These are phyloP conservation scores for Ceriops tagal DNA, from an alignment of 345 rosid genomes.

Conservation along the genomic window DNA sequence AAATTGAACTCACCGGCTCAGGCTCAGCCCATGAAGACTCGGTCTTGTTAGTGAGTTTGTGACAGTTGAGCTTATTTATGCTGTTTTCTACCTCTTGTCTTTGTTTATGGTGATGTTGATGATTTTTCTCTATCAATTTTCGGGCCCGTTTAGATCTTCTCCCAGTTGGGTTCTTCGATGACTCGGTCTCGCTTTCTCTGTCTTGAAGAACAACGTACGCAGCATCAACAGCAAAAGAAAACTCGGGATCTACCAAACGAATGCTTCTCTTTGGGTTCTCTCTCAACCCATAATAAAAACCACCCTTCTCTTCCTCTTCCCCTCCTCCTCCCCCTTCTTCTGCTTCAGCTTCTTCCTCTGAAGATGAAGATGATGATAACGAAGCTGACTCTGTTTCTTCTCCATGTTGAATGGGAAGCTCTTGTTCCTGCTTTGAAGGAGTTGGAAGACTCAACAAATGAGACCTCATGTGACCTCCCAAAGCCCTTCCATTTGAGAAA, in stretches of 20 bases:
- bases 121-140: constrained; percentile 23
- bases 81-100: constrained; percentile 24
- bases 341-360: constrained; percentile 44
- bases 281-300: constrained; percentile 39
- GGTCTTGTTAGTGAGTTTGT: constrained; percentile 3
- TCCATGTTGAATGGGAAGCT: constrained; percentile 35
- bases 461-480: constrained; percentile 87
- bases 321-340: constrained; percentile 24
- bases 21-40: constrained; percentile 38
- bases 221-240: constrained; percentile 40
- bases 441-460: constrained; percentile 57
- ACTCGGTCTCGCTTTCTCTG: constrained; percentile 78
- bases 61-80: constrained; percentile 9
- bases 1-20: constrained; percentile 71
- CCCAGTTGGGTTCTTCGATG: constrained; percentile 59
- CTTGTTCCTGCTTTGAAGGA: constrained; percentile 25
- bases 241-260: constrained; percentile 65
- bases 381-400: constrained; percentile 41
- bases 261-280: constrained; percentile 53
- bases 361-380: constrained; percentile 39
- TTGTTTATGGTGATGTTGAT: constrained; percentile 18
- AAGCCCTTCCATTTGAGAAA: constrained; percentile 70
- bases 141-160: constrained; percentile 63
- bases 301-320: constrained; percentile 32
- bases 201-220: constrained; percentile 58